Percentiles rank a stretch among this genome's conserved stretches.
Conservation (phyloP, 2,329 filamentous ascomycete genomes). For the Bisporella sp. region DNA sequence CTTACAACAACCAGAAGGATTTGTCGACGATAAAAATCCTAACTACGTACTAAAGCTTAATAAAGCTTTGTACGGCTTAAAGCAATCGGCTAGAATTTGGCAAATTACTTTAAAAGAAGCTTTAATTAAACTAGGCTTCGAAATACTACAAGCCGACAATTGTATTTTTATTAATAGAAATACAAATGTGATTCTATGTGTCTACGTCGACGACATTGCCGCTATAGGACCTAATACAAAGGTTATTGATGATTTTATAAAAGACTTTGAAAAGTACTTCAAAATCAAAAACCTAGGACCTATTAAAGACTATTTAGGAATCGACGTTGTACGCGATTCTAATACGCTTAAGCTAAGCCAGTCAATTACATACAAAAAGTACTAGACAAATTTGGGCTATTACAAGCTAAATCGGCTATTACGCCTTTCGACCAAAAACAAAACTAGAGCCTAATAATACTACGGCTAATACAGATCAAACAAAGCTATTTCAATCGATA, state of each 20-base stretch:
- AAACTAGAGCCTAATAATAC: slow-evolving; percentile 3
- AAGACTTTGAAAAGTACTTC: slow-evolving; percentile 1
- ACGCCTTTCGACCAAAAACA: background rate
- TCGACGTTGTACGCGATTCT: background rate
- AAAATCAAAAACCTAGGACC: slow-evolving; percentile 1
- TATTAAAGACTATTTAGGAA: slow-evolving; percentile 1
- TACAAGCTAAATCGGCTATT: background rate
- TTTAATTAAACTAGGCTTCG: slow-evolving; percentile 1
- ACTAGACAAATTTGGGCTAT: background rate
- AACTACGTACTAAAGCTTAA: background rate
- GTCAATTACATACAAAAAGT: slow-evolving; percentile 1
- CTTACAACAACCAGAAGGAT: background rate
- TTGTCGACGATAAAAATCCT: background rate
- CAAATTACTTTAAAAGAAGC: background rate
- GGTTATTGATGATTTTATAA: slow-evolving; percentile 1
- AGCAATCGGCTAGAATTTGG: slow-evolving; percentile 1
- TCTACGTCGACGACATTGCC: background rate
- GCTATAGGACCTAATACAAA: background rate
- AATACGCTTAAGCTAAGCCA: background rate
- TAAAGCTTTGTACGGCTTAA: slow-evolving; percentile 2
- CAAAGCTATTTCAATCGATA: background rate
- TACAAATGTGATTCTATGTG: background rate
- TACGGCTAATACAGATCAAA: background rate
- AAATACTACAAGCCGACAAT: background rate
- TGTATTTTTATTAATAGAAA: background rate